Base-by-base conservation (phyloP, 805 yeast genomes). In the Hermanozyma aechmeae region DNA sequence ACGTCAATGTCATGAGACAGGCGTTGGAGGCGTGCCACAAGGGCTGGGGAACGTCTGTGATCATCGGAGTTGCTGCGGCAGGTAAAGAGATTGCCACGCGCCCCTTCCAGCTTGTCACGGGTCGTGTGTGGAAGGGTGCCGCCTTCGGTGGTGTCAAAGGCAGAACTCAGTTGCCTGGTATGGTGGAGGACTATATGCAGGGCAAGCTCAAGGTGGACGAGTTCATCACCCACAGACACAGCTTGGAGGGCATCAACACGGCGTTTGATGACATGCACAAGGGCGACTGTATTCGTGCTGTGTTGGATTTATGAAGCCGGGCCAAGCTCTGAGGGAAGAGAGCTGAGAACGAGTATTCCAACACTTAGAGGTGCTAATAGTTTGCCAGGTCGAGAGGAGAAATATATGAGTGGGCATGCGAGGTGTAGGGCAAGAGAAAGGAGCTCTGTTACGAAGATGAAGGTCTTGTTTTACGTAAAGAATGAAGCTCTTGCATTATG, bases 91-190 rank as follows among this genome's bases (percentile, higher is more conserved):
- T 93, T 40, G 62, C 95, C 34, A 92, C 97, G 27, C 77, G 97
- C 63, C 98, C 99, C 37, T 92, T 92, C 83, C 97, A 89, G 68
- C 75, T 92, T 58, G 97, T 92, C 41, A 92, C 97, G 24, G 99
- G 99, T 46, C 79, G 98, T 65, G 95, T 83, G 30, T 89, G 98
- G 97, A 82, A 75, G 58, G 99, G 99, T 48, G 84, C 95, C 51
- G 99, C 99, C n/a, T 92, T 85, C 47, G 99, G 99, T 50, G 98
- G 97, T 57, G 86, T 92, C 52, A 92, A 92, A 65, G 97, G 98
- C 53, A 81, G 96, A 68, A 55, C 95, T 23, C 96, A 92, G 66
- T 73, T 92, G 67, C 96, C 95, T 28, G 84, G 76, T 13, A 69
- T 87, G 34, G 95, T 92, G 33, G 79, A 84, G 34, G 87, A 81